Evolutionary conservation across 441 rosid genomes (phyloP), one percentile per base, ranked within the genome.

Genomic region (Adansonia madagascariensis): DNA sequence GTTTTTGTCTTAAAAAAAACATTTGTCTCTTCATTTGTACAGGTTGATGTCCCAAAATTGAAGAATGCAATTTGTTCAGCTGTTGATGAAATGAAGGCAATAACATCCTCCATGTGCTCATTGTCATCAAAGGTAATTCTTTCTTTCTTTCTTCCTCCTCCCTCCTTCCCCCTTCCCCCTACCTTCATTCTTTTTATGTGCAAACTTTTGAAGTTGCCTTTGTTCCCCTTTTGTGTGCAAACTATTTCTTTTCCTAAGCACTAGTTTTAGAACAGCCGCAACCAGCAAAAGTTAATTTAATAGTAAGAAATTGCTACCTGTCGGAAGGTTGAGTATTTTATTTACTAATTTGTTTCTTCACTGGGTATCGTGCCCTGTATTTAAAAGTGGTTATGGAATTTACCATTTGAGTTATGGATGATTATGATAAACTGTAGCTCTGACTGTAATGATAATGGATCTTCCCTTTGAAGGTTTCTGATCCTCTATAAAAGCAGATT

Each of bases 21-120:
- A n/a, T 52, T 74, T 27, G 47, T 75, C 66, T 73, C 35, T 35
- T 72, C 11, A 64, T 74, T 44, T 55, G 73, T 82, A 46, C 91
- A 95, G 99, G 95, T 87, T 74, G 95, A 95, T 83, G 75, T 86
- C 77, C 94, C 86, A 62, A 89, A 87, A 66, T 84, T 94, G 61
- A 89, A 91, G 77, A 89, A 91, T 78, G 98, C 97, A 27, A 83
- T 95, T 83, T 86, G 84, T 81, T 95, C 97, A 39, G 99, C 94
- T 11, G 90, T 88, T 82, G 94, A 93, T 81, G 93, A 94, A 47
- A 90, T 95, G 97, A 98, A 92, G 76, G 91, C 97, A 68, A 90
- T 94, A 94, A 88, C 88, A 27, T 87, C 92, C 79, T 92, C 99
- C 46, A 84, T 94, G 78, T 82, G 89, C 83, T 75, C 83, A 77